These are phyloP conservation scores for Vachellia collinsii DNA, from an alignment of 306 rosid genomes.

Conservation along the genomic window DNA sequence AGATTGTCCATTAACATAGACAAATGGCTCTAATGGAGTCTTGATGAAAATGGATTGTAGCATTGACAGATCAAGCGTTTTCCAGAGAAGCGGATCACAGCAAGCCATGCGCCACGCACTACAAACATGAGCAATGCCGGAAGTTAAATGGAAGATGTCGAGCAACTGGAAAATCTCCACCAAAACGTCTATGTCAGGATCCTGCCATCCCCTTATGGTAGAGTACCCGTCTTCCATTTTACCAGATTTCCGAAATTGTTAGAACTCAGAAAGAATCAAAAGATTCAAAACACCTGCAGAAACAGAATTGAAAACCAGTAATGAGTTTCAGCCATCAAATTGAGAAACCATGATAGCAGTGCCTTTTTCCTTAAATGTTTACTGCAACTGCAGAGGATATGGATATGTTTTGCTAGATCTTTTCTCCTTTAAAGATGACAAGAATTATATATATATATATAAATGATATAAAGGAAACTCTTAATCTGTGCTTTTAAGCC, in stretches of 20 bases:
- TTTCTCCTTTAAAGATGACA: not conserved
- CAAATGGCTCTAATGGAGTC: slow-evolving; percentile 75
- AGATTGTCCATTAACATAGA: slow-evolving; percentile 67
- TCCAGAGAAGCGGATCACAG: slow-evolving; percentile 79
- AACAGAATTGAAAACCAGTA: slow-evolving; percentile 26
- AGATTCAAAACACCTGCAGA: slow-evolving; percentile 37
- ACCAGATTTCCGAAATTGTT: slow-evolving; percentile 40
- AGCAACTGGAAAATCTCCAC: slow-evolving; percentile 74
- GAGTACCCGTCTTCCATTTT: slow-evolving; percentile 56
- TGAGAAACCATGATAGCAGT: slow-evolving; percentile 9
- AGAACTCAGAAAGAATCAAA: slow-evolving; percentile 30
- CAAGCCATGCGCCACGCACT: slow-evolving; percentile 75
- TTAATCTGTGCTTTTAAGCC: not conserved
- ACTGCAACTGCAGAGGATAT: not conserved
- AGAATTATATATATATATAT: no score
- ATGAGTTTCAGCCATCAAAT: slow-evolving; percentile 23
- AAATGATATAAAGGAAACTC: not conserved
- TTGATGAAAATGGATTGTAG: slow-evolving; percentile 71
- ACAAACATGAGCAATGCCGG: slow-evolving; percentile 75
- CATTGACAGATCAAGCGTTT: slow-evolving; percentile 72
- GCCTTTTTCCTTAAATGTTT: not conserved
- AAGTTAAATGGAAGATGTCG: slow-evolving; percentile 60
- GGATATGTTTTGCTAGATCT: not conserved
- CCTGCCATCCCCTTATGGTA: slow-evolving; percentile 65
- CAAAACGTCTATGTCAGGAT: slow-evolving; percentile 65